A percentile compares a stretch with the other conserved stretches of the same genome.
These are phyloP conservation scores for Nemania diffusa DNA, from an alignment of 2,329 filamentous ascomycete genomes.

Conservation along the genomic window DNA sequence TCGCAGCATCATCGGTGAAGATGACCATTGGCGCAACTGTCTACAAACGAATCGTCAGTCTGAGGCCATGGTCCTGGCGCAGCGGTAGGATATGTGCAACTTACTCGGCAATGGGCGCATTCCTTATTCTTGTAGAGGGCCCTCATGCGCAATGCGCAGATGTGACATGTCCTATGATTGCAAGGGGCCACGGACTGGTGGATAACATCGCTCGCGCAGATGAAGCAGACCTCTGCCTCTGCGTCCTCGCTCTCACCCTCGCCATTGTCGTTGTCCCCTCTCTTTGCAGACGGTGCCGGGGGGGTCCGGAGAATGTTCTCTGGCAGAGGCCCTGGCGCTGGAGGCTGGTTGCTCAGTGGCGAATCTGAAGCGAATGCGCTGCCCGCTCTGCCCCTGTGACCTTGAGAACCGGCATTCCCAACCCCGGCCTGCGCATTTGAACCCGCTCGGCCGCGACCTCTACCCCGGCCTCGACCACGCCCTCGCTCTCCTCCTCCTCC, in stretches of 20 bases:
- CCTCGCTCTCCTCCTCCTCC: constrained; percentile 55
- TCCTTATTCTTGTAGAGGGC: constrained; percentile 96
- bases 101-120: constrained; percentile 92
- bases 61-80: not conserved
- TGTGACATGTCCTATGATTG: constrained; percentile 96
- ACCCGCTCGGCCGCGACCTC: constrained; percentile 53
- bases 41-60: constrained; percentile 41
- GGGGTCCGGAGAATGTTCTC: constrained; percentile 26
- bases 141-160: constrained; percentile 89
- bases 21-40: constrained; percentile 83
- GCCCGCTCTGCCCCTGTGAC: constrained; percentile 49
- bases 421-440: constrained; percentile 51
- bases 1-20: constrained; percentile 86
- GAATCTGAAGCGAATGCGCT: constrained; percentile 33
- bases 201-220: constrained; percentile 89
- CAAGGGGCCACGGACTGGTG: constrained; percentile 92
- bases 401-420: constrained; percentile 46
- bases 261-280: constrained; percentile 53
- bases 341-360: constrained; percentile 33
- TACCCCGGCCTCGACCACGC: constrained; percentile 57
- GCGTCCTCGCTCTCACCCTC: constrained; percentile 67
- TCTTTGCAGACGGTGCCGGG: constrained; percentile 27
- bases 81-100: constrained; percentile 47
- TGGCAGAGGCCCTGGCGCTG: constrained; percentile 19
- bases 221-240: constrained; percentile 92